phyloP scores from a whole-genome alignment of 352 stramenopile species.

The Globisporangium perplexum region DNA sequence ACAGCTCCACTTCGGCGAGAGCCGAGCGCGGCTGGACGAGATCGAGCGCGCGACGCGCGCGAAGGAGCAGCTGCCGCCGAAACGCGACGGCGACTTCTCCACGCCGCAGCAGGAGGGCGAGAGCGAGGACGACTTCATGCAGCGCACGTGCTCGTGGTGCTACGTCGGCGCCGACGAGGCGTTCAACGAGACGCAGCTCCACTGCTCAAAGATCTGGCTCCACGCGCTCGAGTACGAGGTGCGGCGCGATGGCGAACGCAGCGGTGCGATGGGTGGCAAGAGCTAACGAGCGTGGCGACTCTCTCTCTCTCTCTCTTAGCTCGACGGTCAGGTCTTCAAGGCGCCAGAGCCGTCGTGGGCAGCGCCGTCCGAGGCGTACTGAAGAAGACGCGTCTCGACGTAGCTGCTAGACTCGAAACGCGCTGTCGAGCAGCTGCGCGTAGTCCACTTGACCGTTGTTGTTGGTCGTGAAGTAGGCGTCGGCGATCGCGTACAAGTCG shows the following conservation, averaged over 20 bases:
- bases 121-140: slow-evolving; percentile 67
- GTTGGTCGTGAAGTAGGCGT: slow-evolving; percentile 70
- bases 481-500: slow-evolving; percentile 66
- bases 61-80: slow-evolving; percentile 22
- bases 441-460: slow-evolving; percentile 74
- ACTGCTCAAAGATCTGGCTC: slow-evolving; percentile 85
- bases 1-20: slow-evolving; percentile 89
- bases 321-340: slow-evolving; percentile 60
- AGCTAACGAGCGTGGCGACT: background rate
- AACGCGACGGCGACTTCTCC: slow-evolving; percentile 49
- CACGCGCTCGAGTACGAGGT: slow-evolving; percentile 87
- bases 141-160: slow-evolving; percentile 76
- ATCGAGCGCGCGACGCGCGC: slow-evolving; percentile 38
- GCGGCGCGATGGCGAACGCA: slow-evolving; percentile 1
- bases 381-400: background rate
- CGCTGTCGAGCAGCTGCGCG: slow-evolving; percentile 49
- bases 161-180: slow-evolving; percentile 50
- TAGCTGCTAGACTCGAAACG: slow-evolving; percentile 33
- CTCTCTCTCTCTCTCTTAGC: slow-evolving; percentile 21
- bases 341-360: slow-evolving; percentile 62
- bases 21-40: slow-evolving; percentile 26
- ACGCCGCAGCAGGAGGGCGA: slow-evolving; percentile 49
- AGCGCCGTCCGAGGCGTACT: slow-evolving; percentile 34
- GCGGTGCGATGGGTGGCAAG: background rate
- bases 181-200: slow-evolving; percentile 81